These are phyloP conservation scores for Cytospora paraplurivora DNA, from an alignment of 2,329 filamentous ascomycete genomes.

Conservation along the genomic window DNA sequence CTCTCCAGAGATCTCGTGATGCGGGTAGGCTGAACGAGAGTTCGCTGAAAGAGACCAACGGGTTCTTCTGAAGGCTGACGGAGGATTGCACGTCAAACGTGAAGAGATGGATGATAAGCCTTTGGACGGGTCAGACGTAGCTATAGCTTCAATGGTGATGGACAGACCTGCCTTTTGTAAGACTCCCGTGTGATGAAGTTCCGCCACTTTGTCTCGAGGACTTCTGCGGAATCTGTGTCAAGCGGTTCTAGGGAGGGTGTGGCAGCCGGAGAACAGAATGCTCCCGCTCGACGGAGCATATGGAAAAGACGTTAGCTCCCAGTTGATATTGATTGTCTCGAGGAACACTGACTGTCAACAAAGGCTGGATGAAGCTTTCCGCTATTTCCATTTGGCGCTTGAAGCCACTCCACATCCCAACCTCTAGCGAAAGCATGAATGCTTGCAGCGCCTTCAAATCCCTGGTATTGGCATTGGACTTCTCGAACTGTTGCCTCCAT, in stretches of 20 bases:
- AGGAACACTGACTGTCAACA: conserved; percentile 45
- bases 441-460: conserved; percentile 55
- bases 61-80: conserved; percentile 32
- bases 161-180: conserved; percentile 33
- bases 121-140: conserved; percentile 11
- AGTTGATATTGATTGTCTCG: background rate
- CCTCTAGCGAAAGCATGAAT: conserved; percentile 51
- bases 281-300: conserved; percentile 53
- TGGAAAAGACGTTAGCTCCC: conserved; percentile 31
- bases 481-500: conserved; percentile 43
- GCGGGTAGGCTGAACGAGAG: conserved; percentile 34
- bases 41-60: conserved; percentile 34
- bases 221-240: conserved; percentile 31
- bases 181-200: conserved; percentile 35
- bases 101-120: conserved; percentile 35
- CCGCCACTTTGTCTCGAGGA: conserved; percentile 34
- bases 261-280: conserved; percentile 33
- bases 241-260: conserved; percentile 30
- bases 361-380: conserved; percentile 57
- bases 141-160: background rate
- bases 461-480: conserved; percentile 51
- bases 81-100: conserved; percentile 34
- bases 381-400: conserved; percentile 61
- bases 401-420: conserved; percentile 61
- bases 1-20: conserved; percentile 35